phyloP scores from a whole-genome alignment of 2,329 filamentous ascomycete species.

The Pyrenophora graminea region DNA sequence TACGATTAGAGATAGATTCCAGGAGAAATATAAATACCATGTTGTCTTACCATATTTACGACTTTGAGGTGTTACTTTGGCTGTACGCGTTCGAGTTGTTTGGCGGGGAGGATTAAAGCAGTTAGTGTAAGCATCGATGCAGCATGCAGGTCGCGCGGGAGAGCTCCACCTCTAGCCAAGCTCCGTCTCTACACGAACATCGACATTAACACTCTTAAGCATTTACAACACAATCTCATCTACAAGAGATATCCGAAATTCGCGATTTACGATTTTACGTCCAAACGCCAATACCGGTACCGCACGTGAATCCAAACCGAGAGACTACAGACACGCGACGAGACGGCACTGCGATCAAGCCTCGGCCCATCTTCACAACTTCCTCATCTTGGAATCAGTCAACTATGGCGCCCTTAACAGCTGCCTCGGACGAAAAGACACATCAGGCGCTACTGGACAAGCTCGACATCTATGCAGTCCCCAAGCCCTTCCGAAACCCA shows the following conservation, averaged over 20 bases:
- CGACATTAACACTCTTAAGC: constrained; percentile 1
- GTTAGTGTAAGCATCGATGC: constrained; percentile 22
- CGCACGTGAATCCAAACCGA: not conserved
- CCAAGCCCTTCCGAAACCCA: constrained; percentile 87
- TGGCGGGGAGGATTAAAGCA: constrained; percentile 34
- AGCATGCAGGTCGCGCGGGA: constrained; percentile 14
- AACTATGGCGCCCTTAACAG: constrained; percentile 63
- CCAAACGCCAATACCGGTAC: not conserved
- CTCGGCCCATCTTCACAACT: not conserved
- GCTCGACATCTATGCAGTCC: constrained; percentile 85
- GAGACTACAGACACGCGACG: constrained; percentile 5
- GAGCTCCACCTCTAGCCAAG: constrained; percentile 30
- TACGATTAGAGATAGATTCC: constrained; percentile 16
- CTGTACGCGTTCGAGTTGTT: constrained; percentile 27
- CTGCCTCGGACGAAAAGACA: constrained; percentile 73
- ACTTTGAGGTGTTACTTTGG: constrained; percentile 4
- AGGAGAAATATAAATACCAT: not conserved
- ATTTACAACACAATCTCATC: not conserved
- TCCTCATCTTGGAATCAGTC: not conserved
- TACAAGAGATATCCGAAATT: not conserved
- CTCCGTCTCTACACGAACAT: constrained; percentile 11
- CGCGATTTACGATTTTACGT: not conserved
- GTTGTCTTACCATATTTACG: constrained; percentile 32
- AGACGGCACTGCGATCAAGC: not conserved
- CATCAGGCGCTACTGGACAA: constrained; percentile 86